Percentiles rank a stretch among this genome's conserved stretches.
Conservation (phyloP, 768 basidiomycete genomes). For the Tylopilus cervinicoccineus region DNA sequence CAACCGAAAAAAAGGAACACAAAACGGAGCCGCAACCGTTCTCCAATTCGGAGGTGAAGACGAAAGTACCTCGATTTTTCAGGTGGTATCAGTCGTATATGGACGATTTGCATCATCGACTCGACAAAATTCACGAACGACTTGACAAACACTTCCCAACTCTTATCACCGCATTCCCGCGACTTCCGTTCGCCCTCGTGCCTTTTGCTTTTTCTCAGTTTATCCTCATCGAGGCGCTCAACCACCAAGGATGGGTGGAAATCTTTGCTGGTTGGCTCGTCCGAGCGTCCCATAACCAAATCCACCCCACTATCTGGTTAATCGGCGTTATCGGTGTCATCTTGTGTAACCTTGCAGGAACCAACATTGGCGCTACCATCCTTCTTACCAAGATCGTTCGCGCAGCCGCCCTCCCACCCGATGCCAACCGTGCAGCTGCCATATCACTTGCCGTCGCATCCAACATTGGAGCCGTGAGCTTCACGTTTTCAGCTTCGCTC, state of each 20-base stretch:
- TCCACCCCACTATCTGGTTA: constrained; percentile 55
- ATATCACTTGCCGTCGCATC: constrained; percentile 79
- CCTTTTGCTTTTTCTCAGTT: constrained; percentile 96
- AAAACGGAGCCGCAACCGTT: background rate
- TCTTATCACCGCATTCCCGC: constrained; percentile 58
- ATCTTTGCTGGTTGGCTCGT: constrained; percentile 72
- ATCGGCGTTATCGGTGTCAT: constrained; percentile 70
- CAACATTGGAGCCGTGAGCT: constrained; percentile 89
- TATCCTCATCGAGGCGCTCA: constrained; percentile 84
- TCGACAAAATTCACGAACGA: constrained; percentile 15
- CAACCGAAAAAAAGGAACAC: background rate
- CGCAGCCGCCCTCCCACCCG: constrained; percentile 34
- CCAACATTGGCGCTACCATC: constrained; percentile 91
- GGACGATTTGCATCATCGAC: background rate
- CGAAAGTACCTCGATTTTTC: background rate
- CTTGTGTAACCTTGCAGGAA: constrained; percentile 79
- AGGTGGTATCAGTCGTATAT: background rate
- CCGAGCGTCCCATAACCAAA: constrained; percentile 38
- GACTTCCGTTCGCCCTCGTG: constrained; percentile 79
- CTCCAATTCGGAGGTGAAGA: background rate
- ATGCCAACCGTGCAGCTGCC: constrained; percentile 50
- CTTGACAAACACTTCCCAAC: constrained; percentile 79
- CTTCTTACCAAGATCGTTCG: constrained; percentile 78
- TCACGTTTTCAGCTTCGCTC: constrained; percentile 85
- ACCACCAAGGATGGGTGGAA: constrained; percentile 82